phyloP scores from a whole-genome alignment of 2,329 filamentous ascomycete species.

The Cercospora brassicicola region DNA sequence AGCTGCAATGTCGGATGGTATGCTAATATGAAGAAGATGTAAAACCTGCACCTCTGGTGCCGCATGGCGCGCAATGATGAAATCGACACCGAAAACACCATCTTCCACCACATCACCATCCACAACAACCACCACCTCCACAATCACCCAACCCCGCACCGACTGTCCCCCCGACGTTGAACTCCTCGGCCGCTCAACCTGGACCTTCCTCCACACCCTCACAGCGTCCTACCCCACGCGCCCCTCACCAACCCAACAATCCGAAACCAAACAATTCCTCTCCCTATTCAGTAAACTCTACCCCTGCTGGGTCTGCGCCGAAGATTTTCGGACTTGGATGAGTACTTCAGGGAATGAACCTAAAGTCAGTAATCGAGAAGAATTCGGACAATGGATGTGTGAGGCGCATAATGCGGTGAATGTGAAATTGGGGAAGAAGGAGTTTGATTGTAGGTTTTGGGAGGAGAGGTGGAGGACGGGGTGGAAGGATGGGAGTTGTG shows the following conservation, averaged over 20 bases:
- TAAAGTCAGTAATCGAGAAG: conserved; percentile 57
- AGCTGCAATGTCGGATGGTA: too few relatives aligned
- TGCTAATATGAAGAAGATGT: too few relatives aligned
- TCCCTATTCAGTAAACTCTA: conserved; percentile 80
- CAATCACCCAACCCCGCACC: conserved; percentile 27
- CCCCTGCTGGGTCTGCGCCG: conserved; percentile 92
- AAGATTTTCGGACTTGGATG: conserved; percentile 86
- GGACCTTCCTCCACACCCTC: conserved; percentile 91
- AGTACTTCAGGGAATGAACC: conserved; percentile 63
- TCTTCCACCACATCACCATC: conserved; percentile 35
- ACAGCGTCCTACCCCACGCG: conserved; percentile 78
- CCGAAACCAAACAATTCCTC: conserved; percentile 76
- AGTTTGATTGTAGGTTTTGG: conserved; percentile 88
- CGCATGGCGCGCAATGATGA: conserved; percentile 59
- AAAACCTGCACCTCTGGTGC: conserved; percentile 66
- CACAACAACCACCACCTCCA: not conserved
- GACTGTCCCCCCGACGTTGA: conserved; percentile 93
- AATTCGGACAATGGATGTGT: conserved; percentile 81
- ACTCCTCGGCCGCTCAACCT: conserved; percentile 78
- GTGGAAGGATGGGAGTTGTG: conserved; percentile 70
- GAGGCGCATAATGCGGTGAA: conserved; percentile 87
- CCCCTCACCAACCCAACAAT: conserved; percentile 71
- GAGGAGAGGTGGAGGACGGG: conserved; percentile 93
- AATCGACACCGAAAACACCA: conserved; percentile 30
- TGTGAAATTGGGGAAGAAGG: conserved; percentile 81